Conservation (phyloP, 2,329 filamentous ascomycete species). For the Pestalotiopsis sp. region DNA sequence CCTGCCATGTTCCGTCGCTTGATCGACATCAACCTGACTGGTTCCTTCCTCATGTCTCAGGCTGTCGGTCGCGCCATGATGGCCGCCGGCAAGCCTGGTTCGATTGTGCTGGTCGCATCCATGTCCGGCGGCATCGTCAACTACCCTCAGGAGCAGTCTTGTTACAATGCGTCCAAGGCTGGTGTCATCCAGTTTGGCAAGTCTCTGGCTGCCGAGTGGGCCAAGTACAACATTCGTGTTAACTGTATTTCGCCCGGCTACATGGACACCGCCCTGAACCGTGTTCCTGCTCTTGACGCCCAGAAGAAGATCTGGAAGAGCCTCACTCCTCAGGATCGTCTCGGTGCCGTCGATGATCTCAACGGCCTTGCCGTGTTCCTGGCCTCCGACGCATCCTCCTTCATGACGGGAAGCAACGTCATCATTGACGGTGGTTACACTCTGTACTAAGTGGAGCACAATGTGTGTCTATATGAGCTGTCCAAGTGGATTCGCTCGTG, state of each 20-base stretch:
- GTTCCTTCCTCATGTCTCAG: conserved; percentile 77
- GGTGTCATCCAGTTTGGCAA: conserved; percentile 78
- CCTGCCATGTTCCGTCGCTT: conserved; percentile 76
- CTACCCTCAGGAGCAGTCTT: conserved; percentile 81
- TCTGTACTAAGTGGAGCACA: conserved; percentile 48
- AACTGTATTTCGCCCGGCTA: conserved; percentile 86
- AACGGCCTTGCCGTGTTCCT: conserved; percentile 79
- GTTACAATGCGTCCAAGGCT: conserved; percentile 85
- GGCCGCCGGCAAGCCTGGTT: conserved; percentile 68
- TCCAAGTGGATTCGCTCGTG: background rate
- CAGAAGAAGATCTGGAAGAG: conserved; percentile 83
- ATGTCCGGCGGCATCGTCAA: conserved; percentile 87
- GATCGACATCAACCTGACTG: conserved; percentile 81
- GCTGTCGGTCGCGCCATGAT: conserved; percentile 76
- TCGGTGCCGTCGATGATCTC: conserved; percentile 74
- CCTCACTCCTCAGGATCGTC: conserved; percentile 72
- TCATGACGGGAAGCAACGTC: conserved; percentile 79
- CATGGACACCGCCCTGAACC: conserved; percentile 84
- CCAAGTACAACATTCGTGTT: conserved; percentile 77
- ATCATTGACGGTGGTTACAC: conserved; percentile 73
- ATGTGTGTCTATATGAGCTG: background rate
- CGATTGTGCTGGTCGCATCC: conserved; percentile 75
- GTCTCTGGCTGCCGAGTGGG: conserved; percentile 83
- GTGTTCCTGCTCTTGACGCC: conserved; percentile 74
- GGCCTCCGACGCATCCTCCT: conserved; percentile 70